Evolutionary conservation across 129 eudicot species (phyloP), one percentile per base, ranked within the genome.

Genomic region (Centrapalus pauciflorus): DNA sequence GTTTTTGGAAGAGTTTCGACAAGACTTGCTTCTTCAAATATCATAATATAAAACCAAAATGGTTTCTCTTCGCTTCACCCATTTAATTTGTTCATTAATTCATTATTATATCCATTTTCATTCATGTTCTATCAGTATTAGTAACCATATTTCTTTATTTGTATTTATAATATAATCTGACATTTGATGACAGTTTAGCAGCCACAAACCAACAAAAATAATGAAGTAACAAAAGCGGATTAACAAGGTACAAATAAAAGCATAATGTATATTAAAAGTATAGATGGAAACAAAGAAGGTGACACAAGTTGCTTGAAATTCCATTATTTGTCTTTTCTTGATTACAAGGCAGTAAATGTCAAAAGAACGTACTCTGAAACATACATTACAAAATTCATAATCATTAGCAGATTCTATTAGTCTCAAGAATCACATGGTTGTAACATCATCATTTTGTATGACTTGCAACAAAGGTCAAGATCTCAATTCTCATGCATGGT

Each of bases 311-410:
- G 66, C 20, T 67, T 50, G 21, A 33, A 46, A 67, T 66, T 33
- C 72, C 33, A 41, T 32, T 32, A 23, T 35, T 67, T 24, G 61
- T 67, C 33, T 50, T 67, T 32, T 7, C n/a, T 28, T 16, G 50
- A 73, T 77, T 62, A 77, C 82, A 76, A 54, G 61, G 14, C 13
- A 0, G 37, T 50, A 41, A 30, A 26, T 20, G 59, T 58, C 64
- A 14, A 54, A 59, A 48, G n/a, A 63, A 32, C 55, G 66, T 49
- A 61, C 50, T 64, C 56, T 57, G 46, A 66, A 55, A 69, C 73
- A 60, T 66, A 77, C 61, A 63, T 67, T 73, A 55, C 73, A 32
- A 66, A 80, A 75, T 33, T 49, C 64, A 66, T 56, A 52, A 55
- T 16, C 23, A 24, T 57, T 57, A 57, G n/a, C 40, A 57, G n/a